phyloP scores from a whole-genome alignment of 179 eudicot genomes.

The Pouteria campechiana region DNA sequence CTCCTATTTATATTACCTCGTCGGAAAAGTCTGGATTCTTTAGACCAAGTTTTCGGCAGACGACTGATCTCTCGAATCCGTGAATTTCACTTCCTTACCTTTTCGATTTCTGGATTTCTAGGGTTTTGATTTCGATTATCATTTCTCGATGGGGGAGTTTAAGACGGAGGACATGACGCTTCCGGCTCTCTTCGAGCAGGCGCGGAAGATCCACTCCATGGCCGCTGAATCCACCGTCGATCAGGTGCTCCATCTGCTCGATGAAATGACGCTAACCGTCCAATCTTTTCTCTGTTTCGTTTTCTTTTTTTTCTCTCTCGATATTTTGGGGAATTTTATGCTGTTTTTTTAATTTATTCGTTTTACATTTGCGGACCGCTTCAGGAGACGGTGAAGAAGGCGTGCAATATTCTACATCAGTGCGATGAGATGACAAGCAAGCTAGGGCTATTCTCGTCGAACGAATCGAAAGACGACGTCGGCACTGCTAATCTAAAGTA shows the following conservation, averaged over 20 bases:
- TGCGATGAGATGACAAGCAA: slow-evolving; percentile 83
- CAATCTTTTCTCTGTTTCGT: not conserved
- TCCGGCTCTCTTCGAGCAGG: slow-evolving; percentile 75
- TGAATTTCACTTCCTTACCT: too few species aligned
- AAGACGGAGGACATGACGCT: slow-evolving; percentile 69
- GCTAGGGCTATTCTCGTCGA: slow-evolving; percentile 72
- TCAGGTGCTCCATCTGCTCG: slow-evolving; percentile 54
- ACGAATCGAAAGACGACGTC: slow-evolving; percentile 92
- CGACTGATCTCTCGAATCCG: too few species aligned
- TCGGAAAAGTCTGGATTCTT: too few species aligned
- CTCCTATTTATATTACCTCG: too few species aligned
- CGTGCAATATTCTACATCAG: slow-evolving; percentile 51
- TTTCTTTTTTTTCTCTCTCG: not conserved
- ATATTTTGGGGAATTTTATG: not conserved
- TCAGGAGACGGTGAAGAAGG: slow-evolving; percentile 64
- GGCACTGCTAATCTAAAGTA: slow-evolving; percentile 88
- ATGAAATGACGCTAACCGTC: not conserved
- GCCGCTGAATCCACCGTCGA: slow-evolving; percentile 59
- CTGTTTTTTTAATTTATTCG: not conserved
- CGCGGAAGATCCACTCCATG: slow-evolving; percentile 59
- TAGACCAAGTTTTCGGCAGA: too few species aligned
- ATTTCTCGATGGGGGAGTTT: slow-evolving; percentile 43
- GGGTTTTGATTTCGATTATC: not conserved
- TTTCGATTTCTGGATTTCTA: too few species aligned
- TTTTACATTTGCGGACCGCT: not conserved